Percentiles rank a stretch among this genome's conserved stretches.
phyloP scores from a whole-genome alignment of 345 rosid genomes.

The Brassica juncea region DNA sequence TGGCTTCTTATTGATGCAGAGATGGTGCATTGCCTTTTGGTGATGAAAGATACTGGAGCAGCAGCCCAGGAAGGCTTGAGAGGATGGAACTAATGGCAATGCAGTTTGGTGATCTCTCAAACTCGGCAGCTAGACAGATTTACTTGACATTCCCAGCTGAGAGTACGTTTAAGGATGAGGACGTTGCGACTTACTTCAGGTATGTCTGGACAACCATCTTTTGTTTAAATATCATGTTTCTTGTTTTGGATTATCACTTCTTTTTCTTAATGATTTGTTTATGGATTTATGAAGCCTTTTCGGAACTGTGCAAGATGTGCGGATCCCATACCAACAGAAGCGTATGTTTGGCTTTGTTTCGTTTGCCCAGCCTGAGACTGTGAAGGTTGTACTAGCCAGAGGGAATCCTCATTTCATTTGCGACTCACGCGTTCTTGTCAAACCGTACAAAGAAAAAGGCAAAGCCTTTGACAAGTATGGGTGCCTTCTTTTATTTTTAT shows the following conservation, averaged over 20 bases:
- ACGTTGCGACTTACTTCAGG: slow-evolving; percentile 93
- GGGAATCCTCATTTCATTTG: slow-evolving; percentile 96
- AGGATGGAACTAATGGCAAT: slow-evolving; percentile 57
- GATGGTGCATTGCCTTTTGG: slow-evolving; percentile 48
- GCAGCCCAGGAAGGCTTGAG: slow-evolving; percentile 54
- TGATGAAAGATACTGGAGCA: slow-evolving; percentile 62
- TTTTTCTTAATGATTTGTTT: neutral
- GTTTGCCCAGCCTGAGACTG: slow-evolving; percentile 76
- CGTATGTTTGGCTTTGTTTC: slow-evolving; percentile 99
- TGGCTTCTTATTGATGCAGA: slow-evolving; percentile 15
- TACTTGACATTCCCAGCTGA: slow-evolving; percentile 97
- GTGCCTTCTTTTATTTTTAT: neutral
- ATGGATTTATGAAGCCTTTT: slow-evolving; percentile 50
- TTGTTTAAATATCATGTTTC: neutral
- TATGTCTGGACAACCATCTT: slow-evolving; percentile 30
- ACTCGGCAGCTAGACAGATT: slow-evolving; percentile 79
- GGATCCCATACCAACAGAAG: slow-evolving; percentile 96
- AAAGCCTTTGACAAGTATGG: slow-evolving; percentile 72
- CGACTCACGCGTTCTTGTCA: slow-evolving; percentile 93
- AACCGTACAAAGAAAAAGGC: slow-evolving; percentile 98
- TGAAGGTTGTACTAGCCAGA: slow-evolving; percentile 71
- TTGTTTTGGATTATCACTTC: no score
- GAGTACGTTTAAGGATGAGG: slow-evolving; percentile 91
- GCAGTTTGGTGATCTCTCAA: slow-evolving; percentile 64
- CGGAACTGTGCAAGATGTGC: slow-evolving; percentile 95